phyloP scores from a whole-genome alignment of 495 filamentous ascomycete genomes.

The Immersiella caudata region DNA sequence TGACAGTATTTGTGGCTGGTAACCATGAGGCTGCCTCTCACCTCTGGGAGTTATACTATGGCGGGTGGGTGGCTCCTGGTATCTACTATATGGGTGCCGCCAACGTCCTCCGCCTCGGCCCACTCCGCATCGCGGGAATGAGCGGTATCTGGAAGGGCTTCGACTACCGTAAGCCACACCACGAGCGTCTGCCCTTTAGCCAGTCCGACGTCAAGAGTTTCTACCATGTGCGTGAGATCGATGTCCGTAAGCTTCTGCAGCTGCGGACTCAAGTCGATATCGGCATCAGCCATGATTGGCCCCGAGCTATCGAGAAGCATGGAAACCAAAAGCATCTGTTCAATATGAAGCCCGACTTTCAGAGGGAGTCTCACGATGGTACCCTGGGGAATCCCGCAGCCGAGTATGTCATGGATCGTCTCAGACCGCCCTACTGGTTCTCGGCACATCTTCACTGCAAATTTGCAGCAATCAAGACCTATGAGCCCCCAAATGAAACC shows the following conservation, averaged over 20 bases:
- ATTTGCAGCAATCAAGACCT: constrained; percentile 71
- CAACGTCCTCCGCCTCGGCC: constrained; percentile 79
- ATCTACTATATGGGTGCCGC: constrained; percentile 96
- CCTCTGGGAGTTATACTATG: constrained; percentile 89
- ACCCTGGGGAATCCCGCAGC: constrained; percentile 78
- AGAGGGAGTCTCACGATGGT: constrained; percentile 70
- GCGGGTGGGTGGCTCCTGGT: constrained; percentile 94
- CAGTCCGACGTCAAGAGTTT: constrained; percentile 70
- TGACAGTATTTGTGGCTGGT: constrained; percentile 89
- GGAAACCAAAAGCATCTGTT: constrained; percentile 69
- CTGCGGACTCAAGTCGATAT: constrained; percentile 81
- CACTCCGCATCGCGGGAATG: constrained; percentile 84
- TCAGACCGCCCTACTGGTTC: constrained; percentile 89
- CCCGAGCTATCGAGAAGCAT: constrained; percentile 71
- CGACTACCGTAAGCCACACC: constrained; percentile 78
- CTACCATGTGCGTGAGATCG: constrained; percentile 89
- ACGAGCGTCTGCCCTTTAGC: constrained; percentile 86
- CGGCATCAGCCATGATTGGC: constrained; percentile 95
- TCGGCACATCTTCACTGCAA: constrained; percentile 90
- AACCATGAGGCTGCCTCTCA: constrained; percentile 93
- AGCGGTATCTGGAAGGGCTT: constrained; percentile 91
- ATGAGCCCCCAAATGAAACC: constrained; percentile 47
- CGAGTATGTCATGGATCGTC: constrained; percentile 71
- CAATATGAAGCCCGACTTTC: constrained; percentile 69
- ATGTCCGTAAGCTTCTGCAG: constrained; percentile 87